These are phyloP conservation scores for Fusarium neocosmosporiellum DNA, from an alignment of 2,329 filamentous ascomycete species.

Conservation along the genomic window DNA sequence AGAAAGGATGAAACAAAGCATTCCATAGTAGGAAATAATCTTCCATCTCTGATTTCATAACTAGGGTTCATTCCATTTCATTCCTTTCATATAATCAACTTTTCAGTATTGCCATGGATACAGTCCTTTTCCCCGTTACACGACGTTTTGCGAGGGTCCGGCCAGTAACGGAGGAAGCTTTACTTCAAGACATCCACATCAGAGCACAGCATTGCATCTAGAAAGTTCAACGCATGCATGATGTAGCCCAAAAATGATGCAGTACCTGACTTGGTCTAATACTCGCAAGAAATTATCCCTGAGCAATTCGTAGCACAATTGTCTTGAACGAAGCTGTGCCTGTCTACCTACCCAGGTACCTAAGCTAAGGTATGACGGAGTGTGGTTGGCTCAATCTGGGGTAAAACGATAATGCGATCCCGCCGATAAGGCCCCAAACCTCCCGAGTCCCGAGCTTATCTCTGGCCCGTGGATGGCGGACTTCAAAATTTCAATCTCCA, in stretches of 20 bases:
- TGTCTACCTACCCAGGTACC: neutral
- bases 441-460: constrained; percentile 34
- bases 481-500: constrained; percentile 45
- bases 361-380: neutral
- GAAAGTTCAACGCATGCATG: neutral
- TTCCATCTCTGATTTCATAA: neutral
- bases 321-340: neutral
- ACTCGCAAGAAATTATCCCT: neutral
- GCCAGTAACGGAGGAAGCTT: neutral
- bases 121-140: neutral
- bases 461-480: constrained; percentile 10
- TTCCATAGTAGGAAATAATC: neutral
- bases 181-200: neutral
- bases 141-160: neutral
- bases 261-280: neutral
- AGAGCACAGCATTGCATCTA: neutral
- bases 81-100: neutral
- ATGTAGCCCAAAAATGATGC: neutral
- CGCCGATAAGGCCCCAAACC: constrained; percentile 41
- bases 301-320: neutral
- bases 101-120: neutral
- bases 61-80: neutral
- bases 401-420: constrained; percentile 48
- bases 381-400: constrained; percentile 26
- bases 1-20: neutral